A percentile compares a stretch with the other conserved stretches of the same genome.
Evolutionary conservation across 768 basidiomycete genomes (phyloP).

Genomic region (Epithele typhae): DNA sequence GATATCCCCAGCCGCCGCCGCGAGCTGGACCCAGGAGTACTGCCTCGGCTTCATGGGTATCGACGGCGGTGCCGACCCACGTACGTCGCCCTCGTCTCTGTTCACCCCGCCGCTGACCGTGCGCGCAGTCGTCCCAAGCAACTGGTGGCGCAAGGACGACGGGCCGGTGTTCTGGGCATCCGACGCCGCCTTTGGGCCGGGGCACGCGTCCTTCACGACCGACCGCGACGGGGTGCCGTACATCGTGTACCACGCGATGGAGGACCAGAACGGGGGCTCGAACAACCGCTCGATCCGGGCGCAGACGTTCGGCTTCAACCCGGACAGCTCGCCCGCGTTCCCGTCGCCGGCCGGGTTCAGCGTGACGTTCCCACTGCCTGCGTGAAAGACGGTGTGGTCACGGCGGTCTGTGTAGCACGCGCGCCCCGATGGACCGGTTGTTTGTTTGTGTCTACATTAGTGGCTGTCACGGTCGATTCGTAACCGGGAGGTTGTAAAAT

Average conservation of each 20-base stretch:
- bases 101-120: no score
- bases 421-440: no score
- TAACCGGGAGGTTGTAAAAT: no score
- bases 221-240: conserved; percentile 1
- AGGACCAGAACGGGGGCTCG: background rate
- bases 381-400: no score
- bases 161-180: background rate
- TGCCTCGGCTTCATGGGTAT: conserved; percentile 1
- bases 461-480: no score
- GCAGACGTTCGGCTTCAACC: background rate
- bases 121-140: background rate
- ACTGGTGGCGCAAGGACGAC: conserved; percentile 3
- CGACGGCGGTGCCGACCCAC: conserved; percentile 1
- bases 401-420: no score
- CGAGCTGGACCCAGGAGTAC: background rate
- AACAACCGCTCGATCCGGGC: background rate
- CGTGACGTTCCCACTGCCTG: no score
- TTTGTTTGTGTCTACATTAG: no score
- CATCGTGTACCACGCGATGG: background rate
- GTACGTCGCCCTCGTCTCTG: background rate
- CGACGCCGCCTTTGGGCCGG: conserved; percentile 1
- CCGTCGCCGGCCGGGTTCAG: no score
- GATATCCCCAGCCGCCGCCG: conserved; percentile 1
- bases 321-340: background rate
- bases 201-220: conserved; percentile 1